Evolutionary conservation across 345 rosid species (phyloP), one percentile per base, ranked within the genome.

Genomic region (Salix udensis): DNA sequence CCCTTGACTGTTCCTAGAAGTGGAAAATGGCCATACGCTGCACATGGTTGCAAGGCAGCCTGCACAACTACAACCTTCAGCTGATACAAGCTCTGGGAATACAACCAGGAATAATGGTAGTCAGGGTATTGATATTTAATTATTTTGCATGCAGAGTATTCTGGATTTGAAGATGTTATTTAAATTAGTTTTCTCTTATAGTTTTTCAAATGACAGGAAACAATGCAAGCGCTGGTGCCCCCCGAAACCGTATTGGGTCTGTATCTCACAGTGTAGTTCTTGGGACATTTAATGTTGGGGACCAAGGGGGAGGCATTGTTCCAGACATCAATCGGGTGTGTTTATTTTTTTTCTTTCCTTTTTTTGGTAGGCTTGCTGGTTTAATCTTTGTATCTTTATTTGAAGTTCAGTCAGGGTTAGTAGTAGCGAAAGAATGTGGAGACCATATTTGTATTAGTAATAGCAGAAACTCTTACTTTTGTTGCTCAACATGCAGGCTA

Each of bases 21-120:
- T 93, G 87, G 98, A 96, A 84, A 91, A 82, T 86, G 98, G 99
- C 21, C 92, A 96, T 78, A 93, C 99, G 39, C 80, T 96, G 81
- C 99, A 96, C 80, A 85, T 96, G 86, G 91, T 96, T 80, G 88
- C 83, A 77, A 92, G 99, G 87, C 98, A 90, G 83, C 89, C 89
- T 67, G 67, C 87, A 28, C 91, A 85, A 77, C 68, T 93, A 55
- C 89, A 75, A 55, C 84, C 92, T 76, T 77, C 92, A 24, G 79
- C 89, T 74, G 90, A 77, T 72, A 74, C 89, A 12, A 87, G 88
- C 83, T 79, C 88, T 65, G 85, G 85, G 37, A 96, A 86, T 42
- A 73, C 89, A 79, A 84, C 81, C 80, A 81, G 79, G 52, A 86
- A 80, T 74, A 86, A 66, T 80, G 87, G 84, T 70, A 88, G 70